A percentile compares a stretch with the other conserved stretches of the same genome.
phyloP scores from a whole-genome alignment of 805 yeast species.

The Debaryomyces prosopidis region DNA sequence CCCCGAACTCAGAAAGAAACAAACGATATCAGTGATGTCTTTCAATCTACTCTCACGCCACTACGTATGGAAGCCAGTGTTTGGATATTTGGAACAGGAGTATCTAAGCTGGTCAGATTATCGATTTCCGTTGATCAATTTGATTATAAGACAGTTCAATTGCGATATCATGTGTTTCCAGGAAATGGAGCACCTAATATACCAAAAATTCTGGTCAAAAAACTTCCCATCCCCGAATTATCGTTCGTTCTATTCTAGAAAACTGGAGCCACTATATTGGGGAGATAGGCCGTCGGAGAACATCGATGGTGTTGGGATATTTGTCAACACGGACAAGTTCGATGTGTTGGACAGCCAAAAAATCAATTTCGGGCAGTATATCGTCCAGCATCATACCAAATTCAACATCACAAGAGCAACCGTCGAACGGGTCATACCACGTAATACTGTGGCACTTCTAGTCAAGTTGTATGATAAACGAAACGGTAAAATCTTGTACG shows the following conservation, averaged over 20 bases:
- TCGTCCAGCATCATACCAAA: slow-evolving; percentile 19
- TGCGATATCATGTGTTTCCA: slow-evolving; percentile 64
- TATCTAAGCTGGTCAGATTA: slow-evolving; percentile 50
- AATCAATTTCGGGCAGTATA: slow-evolving; percentile 30
- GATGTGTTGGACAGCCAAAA: slow-evolving; percentile 33
- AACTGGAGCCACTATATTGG: slow-evolving; percentile 58
- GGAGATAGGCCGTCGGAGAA: slow-evolving; percentile 32
- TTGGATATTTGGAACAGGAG: slow-evolving; percentile 47
- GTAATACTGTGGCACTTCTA: slow-evolving; percentile 62
- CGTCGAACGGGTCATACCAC: slow-evolving; percentile 33
- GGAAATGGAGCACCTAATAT: slow-evolving; percentile 49
- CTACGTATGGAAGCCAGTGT: slow-evolving; percentile 61
- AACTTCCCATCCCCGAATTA: slow-evolving; percentile 35
- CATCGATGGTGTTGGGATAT: slow-evolving; percentile 63
- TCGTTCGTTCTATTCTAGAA: slow-evolving; percentile 48
- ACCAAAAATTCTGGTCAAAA: slow-evolving; percentile 39
- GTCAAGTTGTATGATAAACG: slow-evolving; percentile 46
- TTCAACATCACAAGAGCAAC: slow-evolving; percentile 36
- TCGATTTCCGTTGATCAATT: slow-evolving; percentile 37
- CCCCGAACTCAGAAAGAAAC: not conserved
- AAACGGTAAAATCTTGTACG: slow-evolving; percentile 41
- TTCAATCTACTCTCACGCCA: slow-evolving; percentile 53
- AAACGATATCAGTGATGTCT: slow-evolving; percentile 31
- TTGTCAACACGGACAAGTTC: slow-evolving; percentile 50
- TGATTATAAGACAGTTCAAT: slow-evolving; percentile 35